phyloP scores from a whole-genome alignment of 257 asterid genomes.

The Paraleonurus japonicus region DNA sequence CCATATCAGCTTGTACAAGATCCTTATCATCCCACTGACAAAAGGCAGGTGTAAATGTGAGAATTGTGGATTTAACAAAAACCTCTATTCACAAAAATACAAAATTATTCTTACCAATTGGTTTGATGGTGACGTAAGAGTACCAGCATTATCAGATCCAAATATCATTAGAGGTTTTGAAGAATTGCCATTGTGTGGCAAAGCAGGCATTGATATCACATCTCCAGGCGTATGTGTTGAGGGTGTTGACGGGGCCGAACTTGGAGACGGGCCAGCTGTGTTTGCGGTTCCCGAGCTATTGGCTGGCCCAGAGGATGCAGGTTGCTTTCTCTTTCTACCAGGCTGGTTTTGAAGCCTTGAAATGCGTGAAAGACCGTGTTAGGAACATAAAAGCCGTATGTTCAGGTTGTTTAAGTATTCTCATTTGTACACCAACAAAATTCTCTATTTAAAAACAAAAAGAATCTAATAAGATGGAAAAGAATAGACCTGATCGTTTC shows the following conservation, averaged over 20 bases:
- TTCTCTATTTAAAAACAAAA: not conserved
- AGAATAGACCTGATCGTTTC: constrained; percentile 82
- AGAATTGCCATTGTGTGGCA: constrained; percentile 82
- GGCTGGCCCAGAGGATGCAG: constrained; percentile 96
- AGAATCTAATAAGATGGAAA: constrained; percentile 27
- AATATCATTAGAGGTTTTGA: constrained; percentile 88
- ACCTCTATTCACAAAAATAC: constrained; percentile 11
- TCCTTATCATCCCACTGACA: constrained; percentile 98
- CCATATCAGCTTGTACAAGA: constrained; percentile 92
- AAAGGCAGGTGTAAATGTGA: constrained; percentile 34
- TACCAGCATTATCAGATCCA: constrained; percentile 75
- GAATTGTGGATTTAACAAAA: constrained; percentile 9
- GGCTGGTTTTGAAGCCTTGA: constrained; percentile 89
- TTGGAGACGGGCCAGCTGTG: constrained; percentile 98
- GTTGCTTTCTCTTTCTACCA: constrained; percentile 94
- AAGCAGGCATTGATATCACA: constrained; percentile 76
- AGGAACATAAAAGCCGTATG: constrained; percentile 25
- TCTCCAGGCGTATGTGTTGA: constrained; percentile 98
- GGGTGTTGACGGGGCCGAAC: constrained; percentile 99
- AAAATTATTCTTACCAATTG: constrained; percentile 60
- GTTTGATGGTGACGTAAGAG: constrained; percentile 89
- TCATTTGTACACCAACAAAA: not conserved
- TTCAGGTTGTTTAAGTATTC: not conserved
- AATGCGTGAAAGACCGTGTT: constrained; percentile 39
- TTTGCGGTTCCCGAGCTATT: constrained; percentile 98